Base-by-base conservation (phyloP, 257 asterid genomes). In the Knoxia roxburghii region DNA sequence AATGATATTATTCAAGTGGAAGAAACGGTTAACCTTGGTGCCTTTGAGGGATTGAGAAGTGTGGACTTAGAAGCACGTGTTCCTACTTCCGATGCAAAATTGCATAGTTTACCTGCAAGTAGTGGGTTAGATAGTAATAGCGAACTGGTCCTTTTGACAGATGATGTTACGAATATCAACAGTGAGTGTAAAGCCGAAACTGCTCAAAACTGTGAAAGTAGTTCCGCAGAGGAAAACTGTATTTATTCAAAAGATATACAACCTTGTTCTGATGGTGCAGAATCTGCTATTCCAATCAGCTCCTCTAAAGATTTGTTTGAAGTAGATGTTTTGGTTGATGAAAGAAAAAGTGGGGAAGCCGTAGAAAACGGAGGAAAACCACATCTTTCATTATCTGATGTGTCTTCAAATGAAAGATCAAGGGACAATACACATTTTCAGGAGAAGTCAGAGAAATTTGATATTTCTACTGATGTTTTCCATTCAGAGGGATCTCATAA, bases 21-120 rank as follows among this genome's bases (percentile, higher is more conserved):
- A 48, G 67, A 73, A 61, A 68, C 55, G 35, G 56, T 43, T 51
- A 41, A 71, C 48, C 54, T 40, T 26, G 68, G 59, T 79, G 70
- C 81, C 48, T 67, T 70, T 39, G 66, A 66, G 64, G 76, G 76
- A 29, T 33, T 50, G 65, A 67, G 57, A 64, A 57, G 60, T 67
- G 62, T 73, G 62, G 78, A 68, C 67, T 65, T 66, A 71, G 83
- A 77, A 64, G 68, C 69, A 68, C 49, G 72, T 59, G 63, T 69
- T 65, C 69, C 74, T 59, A 54, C 78, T 66, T 35, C 72, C 6
- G 80, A 76, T 73, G 70, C 61, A 68, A 75, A 65, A 65, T 69
- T 72, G 65, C 80, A 65, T 54, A 72, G 55, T 77, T 55, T 72
- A 26, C 77, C 75, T 24, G 61, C 73, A 72, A 80, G 32, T 63